Conservation (phyloP, 1,284 basidiomycete genomes). For the Pseudozyma sp. region DNA sequence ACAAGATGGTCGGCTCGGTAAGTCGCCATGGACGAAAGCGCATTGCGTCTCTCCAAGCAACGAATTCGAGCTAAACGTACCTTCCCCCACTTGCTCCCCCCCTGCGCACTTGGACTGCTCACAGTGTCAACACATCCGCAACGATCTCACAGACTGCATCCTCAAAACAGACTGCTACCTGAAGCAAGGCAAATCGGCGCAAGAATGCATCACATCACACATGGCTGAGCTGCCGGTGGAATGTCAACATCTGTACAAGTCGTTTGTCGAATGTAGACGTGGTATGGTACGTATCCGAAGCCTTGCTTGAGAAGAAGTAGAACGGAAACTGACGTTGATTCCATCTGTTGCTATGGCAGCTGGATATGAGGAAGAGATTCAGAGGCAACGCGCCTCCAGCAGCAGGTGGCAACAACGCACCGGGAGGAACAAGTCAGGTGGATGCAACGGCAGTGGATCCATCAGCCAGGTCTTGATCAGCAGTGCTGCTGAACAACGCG, state of each 20-base stretch:
- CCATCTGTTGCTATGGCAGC: slow-evolving; percentile 8
- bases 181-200: slow-evolving; percentile 40
- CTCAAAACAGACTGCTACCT: slow-evolving; percentile 54
- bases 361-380: slow-evolving; percentile 59
- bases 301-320: not conserved
- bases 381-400: slow-evolving; percentile 52
- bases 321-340: not conserved
- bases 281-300: slow-evolving; percentile 46
- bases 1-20: slow-evolving; percentile 45
- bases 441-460: slow-evolving; percentile 10
- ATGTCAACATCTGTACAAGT: slow-evolving; percentile 59
- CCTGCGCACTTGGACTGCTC: too few relatives aligned
- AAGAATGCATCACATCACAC: slow-evolving; percentile 56
- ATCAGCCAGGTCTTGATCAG: not conserved
- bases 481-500: not conserved
- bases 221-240: slow-evolving; percentile 54
- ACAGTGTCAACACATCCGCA: slow-evolving; percentile 51
- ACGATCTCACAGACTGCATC: slow-evolving; percentile 55
- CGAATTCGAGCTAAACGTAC: too few relatives aligned
- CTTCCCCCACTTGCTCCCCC: too few relatives aligned
- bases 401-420: slow-evolving; percentile 34
- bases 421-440: slow-evolving; percentile 48
- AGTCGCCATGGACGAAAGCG: not conserved
- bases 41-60: too few relatives aligned
- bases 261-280: slow-evolving; percentile 54